Conservation (phyloP, 1,284 basidiomycete species). For the Ganoderma sinense region DNA sequence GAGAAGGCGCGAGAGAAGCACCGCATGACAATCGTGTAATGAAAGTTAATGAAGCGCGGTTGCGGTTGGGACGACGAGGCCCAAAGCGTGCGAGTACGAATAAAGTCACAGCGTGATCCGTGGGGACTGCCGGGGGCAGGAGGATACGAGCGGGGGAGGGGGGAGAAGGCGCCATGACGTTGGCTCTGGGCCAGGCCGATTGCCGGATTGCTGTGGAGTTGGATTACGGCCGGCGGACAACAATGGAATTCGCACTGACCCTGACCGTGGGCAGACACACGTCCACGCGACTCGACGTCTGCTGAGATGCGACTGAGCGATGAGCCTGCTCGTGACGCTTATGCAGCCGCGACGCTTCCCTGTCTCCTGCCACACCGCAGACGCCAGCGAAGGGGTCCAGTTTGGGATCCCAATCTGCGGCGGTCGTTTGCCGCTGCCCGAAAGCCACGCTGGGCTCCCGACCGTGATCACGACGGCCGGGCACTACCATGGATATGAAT, state of each 20-base stretch:
- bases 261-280: not conserved
- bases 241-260: constrained; percentile 5
- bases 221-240: not conserved
- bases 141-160: not conserved
- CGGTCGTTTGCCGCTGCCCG: not conserved
- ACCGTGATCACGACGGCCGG: not conserved
- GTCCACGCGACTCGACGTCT: not conserved
- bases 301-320: not conserved
- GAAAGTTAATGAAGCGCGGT: constrained; percentile 6
- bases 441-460: not conserved
- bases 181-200: not conserved
- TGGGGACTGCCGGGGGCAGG: not conserved
- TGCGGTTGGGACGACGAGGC: not conserved
- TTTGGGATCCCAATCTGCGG: not conserved
- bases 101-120: not conserved
- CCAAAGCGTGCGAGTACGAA: not conserved
- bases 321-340: not conserved
- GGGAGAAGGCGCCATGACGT: not conserved
- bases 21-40: constrained; percentile 1
- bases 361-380: not conserved
- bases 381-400: not conserved
- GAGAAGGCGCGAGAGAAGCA: constrained; percentile 6
- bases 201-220: constrained; percentile 7
- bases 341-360: not conserved
- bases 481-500: constrained; percentile 2